Evolutionary conservation across 2,329 filamentous ascomycete species (phyloP).

Genomic region (Penicillium sp.): DNA sequence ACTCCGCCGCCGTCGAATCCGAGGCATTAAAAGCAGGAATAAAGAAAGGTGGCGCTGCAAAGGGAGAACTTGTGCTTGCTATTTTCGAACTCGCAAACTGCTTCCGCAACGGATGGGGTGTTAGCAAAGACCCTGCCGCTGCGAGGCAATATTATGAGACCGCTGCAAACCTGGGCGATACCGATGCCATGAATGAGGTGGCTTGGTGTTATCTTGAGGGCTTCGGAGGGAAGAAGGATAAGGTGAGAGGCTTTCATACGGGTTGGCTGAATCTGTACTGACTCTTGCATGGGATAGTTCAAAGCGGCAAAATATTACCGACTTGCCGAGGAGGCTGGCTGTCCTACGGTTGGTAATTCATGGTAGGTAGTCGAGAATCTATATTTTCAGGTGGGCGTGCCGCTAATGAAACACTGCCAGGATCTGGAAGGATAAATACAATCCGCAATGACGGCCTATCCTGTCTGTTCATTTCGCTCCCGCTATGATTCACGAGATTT

Average conservation of each 20-base stretch:
- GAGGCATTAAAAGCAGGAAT: conserved; percentile 80
- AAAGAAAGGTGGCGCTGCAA: conserved; percentile 89
- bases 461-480: too few species aligned
- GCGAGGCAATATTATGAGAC: conserved; percentile 94
- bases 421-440: conserved; percentile 99
- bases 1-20: conserved; percentile 82
- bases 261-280: conserved; percentile 1
- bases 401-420: conserved; percentile 47
- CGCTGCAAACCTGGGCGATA: conserved; percentile 91
- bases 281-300: conserved; percentile 29
- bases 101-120: conserved; percentile 93
- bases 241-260: conserved; percentile 62
- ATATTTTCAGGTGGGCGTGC: neutral
- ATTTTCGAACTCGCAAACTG: conserved; percentile 79
- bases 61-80: conserved; percentile 91
- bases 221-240: conserved; percentile 97
- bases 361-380: conserved; percentile 64
- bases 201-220: conserved; percentile 95
- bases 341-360: conserved; percentile 87
- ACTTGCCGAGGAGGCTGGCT: conserved; percentile 81
- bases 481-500: too few species aligned
- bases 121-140: conserved; percentile 78
- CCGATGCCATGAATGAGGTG: conserved; percentile 95
- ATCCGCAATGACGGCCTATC: conserved; percentile 46
- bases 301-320: conserved; percentile 84